A percentile compares a stretch with the other conserved stretches of the same genome.
Conservation (phyloP, 257 asterid genomes). For the Penstemon barbatus region DNA sequence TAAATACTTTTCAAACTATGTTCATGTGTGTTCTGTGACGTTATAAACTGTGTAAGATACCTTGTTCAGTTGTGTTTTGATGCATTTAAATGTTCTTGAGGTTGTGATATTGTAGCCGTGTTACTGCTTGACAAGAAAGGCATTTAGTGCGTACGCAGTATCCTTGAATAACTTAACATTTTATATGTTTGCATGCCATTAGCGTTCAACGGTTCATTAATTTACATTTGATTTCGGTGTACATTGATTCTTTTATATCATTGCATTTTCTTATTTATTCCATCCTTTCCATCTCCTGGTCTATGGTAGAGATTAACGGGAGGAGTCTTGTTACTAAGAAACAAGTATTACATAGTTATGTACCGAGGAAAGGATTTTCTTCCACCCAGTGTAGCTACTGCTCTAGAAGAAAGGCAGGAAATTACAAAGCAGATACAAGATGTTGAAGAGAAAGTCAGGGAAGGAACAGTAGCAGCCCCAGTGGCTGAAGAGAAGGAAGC, state of each 20-base stretch:
- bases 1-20: background rate
- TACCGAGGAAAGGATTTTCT: constrained; percentile 98
- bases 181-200: constrained; percentile 18
- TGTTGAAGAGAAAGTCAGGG: constrained; percentile 78
- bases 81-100: constrained; percentile 13
- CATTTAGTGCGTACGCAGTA: background rate
- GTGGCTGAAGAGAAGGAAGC: constrained; percentile 55
- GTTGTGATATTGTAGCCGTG: background rate
- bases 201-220: background rate
- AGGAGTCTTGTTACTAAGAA: constrained; percentile 86
- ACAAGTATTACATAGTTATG: constrained; percentile 87
- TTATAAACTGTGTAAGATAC: background rate
- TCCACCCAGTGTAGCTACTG: constrained; percentile 81
- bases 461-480: constrained; percentile 37
- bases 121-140: constrained; percentile 18
- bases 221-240: constrained; percentile 9
- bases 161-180: constrained; percentile 9
- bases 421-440: constrained; percentile 80
- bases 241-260: constrained; percentile 9
- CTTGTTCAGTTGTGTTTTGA: constrained; percentile 15
- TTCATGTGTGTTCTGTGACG: background rate
- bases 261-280: constrained; percentile 1
- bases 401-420: constrained; percentile 82
- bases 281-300: constrained; percentile 21
- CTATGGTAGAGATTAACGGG: constrained; percentile 75